These are phyloP conservation scores for Ambrosia artemisiifolia DNA, from an alignment of 129 eudicot genomes.

Conservation along the genomic window DNA sequence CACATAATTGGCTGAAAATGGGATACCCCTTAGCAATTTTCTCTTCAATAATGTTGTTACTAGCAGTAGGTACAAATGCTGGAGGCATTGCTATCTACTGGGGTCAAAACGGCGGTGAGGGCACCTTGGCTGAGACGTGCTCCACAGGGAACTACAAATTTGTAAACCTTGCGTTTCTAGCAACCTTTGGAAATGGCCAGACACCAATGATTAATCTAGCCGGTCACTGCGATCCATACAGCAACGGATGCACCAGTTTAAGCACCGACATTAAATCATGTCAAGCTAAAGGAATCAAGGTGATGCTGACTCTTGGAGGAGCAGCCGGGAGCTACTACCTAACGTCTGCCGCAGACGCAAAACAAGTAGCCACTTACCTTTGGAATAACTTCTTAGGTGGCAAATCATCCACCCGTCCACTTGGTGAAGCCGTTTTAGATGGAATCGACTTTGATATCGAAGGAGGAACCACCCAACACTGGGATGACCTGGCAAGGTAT, in stretches of 20 bases:
- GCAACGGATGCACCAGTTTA: constrained; percentile 28
- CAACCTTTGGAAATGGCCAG: constrained; percentile 32
- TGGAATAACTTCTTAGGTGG: constrained; percentile 45
- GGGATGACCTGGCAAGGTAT: constrained; percentile 36
- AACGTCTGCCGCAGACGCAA: constrained; percentile 32
- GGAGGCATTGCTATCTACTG: constrained; percentile 44
- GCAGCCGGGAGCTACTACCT: constrained; percentile 33
- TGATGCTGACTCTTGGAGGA: constrained; percentile 36
- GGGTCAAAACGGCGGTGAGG: constrained; percentile 44
- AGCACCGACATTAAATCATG: constrained; percentile 28
- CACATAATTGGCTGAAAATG: constrained; percentile 1
- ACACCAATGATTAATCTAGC: constrained; percentile 32
- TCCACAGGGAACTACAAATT: constrained; percentile 27
- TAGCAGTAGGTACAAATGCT: constrained; percentile 23
- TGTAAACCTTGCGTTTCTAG: constrained; percentile 36
- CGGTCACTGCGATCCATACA: constrained; percentile 37
- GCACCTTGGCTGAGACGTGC: constrained; percentile 39
- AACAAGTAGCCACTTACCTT: constrained; percentile 34
- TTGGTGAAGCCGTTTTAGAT: constrained; percentile 35
- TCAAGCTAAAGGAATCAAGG: constrained; percentile 32
- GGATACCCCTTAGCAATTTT: constrained; percentile 7
- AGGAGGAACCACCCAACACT: constrained; percentile 25
- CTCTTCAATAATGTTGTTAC: constrained; percentile 16
- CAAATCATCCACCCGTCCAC: constrained; percentile 26
- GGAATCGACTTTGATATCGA: constrained; percentile 46